Conservation (phyloP, 495 filamentous ascomycete species). For the Lophiotrema nucula region DNA sequence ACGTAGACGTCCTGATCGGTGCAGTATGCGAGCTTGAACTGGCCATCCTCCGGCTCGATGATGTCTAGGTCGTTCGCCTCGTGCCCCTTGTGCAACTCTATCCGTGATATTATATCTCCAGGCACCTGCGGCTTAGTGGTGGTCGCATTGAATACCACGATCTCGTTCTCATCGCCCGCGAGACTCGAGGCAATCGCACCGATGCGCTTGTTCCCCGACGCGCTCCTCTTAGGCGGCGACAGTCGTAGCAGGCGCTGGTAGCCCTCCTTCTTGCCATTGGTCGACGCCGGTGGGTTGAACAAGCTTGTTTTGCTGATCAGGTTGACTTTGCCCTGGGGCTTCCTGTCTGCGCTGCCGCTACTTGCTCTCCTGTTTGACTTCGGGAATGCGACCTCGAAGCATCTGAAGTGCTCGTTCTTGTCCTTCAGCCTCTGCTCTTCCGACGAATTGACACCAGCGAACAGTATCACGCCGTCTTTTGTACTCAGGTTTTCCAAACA, state of each 20-base stretch:
- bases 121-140: slow-evolving; percentile 48
- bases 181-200: slow-evolving; percentile 74
- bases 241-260: slow-evolving; percentile 80
- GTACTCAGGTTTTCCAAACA: slow-evolving; percentile 64
- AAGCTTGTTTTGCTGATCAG: slow-evolving; percentile 48
- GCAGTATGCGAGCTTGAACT: slow-evolving; percentile 75
- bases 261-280: slow-evolving; percentile 54
- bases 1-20: slow-evolving; percentile 71
- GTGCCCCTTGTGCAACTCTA: slow-evolving; percentile 58
- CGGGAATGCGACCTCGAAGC: slow-evolving; percentile 64
- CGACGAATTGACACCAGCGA: slow-evolving; percentile 76
- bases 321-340: slow-evolving; percentile 36
- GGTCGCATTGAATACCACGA: slow-evolving; percentile 75
- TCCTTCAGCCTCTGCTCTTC: slow-evolving; percentile 65
- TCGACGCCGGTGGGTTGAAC: slow-evolving; percentile 55
- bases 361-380: slow-evolving; percentile 36
- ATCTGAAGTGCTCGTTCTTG: slow-evolving; percentile 82
- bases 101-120: slow-evolving; percentile 63
- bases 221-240: slow-evolving; percentile 56
- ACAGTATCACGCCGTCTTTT: slow-evolving; percentile 44
- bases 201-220: slow-evolving; percentile 52
- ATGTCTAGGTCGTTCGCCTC: slow-evolving; percentile 86
- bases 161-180: slow-evolving; percentile 66
- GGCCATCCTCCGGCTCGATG: slow-evolving; percentile 54
- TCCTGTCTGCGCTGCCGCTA: slow-evolving; percentile 42